A percentile compares a stretch with the other conserved stretches of the same genome.
These are phyloP conservation scores for Plasmodium adleri DNA, from an alignment of 169 alveolate genomes.

Conservation along the genomic window DNA sequence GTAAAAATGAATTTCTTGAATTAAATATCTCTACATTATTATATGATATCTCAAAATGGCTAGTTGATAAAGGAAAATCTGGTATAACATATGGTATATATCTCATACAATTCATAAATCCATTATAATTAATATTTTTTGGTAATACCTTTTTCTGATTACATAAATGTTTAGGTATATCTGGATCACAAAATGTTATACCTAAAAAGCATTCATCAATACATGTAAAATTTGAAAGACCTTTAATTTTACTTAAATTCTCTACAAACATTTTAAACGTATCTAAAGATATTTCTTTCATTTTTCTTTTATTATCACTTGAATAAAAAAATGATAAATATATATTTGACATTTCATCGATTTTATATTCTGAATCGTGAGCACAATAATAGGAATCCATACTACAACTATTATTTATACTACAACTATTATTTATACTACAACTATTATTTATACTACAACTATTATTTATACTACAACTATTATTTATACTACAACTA, in stretches of 20 bases:
- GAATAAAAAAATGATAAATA: slow-evolving; percentile 37
- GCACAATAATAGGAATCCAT: neutral
- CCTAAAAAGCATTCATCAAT: slow-evolving; percentile 72
- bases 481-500: neutral
- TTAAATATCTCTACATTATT: slow-evolving; percentile 51
- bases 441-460: neutral
- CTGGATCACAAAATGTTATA: slow-evolving; percentile 70
- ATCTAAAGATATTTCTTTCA: slow-evolving; percentile 53
- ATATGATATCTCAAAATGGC: slow-evolving; percentile 30
- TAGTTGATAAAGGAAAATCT: slow-evolving; percentile 67
- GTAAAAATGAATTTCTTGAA: slow-evolving; percentile 50
- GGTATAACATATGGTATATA: slow-evolving; percentile 74
- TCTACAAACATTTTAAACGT: slow-evolving; percentile 50
- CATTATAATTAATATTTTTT: slow-evolving; percentile 57
- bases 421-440: neutral
- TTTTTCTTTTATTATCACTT: slow-evolving; percentile 30
- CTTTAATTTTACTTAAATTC: slow-evolving; percentile 68
- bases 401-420: neutral
- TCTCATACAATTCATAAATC: slow-evolving; percentile 74
- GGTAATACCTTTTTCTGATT: slow-evolving; percentile 58
- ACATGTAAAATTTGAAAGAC: slow-evolving; percentile 50
- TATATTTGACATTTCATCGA: slow-evolving; percentile 44
- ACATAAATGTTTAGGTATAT: slow-evolving; percentile 67
- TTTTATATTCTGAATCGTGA: neutral
- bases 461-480: neutral